phyloP scores from a whole-genome alignment of 768 basidiomycete species.

The Kondoa subrosea region DNA sequence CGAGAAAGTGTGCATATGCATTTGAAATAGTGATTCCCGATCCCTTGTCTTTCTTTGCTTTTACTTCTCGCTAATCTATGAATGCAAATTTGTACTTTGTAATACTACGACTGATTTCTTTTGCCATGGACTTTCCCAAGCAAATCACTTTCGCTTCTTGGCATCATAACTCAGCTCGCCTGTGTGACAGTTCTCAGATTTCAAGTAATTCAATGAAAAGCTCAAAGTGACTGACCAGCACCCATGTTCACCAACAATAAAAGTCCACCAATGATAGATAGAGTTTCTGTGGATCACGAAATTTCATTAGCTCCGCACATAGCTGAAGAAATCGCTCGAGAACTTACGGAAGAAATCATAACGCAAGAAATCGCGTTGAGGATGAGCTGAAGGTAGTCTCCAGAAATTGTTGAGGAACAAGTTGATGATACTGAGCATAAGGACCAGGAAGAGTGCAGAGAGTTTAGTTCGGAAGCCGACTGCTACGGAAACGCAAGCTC shows the following conservation, averaged over 20 bases:
- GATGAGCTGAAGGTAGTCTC: constrained; percentile 78
- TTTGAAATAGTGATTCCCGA: too few relatives aligned
- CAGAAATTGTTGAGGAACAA: constrained; percentile 73
- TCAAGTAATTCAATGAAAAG: constrained; percentile 50
- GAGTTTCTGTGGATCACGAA: constrained; percentile 47
- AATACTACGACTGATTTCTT: too few relatives aligned
- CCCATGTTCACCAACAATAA: constrained; percentile 97
- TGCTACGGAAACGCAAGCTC: constrained; percentile 87
- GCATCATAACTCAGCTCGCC: neutral
- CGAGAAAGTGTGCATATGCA: too few relatives aligned
- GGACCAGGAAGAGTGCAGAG: constrained; percentile 87
- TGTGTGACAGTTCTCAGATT: constrained; percentile 91
- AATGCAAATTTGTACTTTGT: too few relatives aligned
- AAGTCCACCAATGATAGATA: constrained; percentile 94
- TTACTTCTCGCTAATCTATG: too few relatives aligned
- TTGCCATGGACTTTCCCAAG: neutral
- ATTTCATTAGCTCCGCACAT: neutral
- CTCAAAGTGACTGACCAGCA: constrained; percentile 41
- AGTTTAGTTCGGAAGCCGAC: constrained; percentile 99
- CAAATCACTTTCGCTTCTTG: neutral
- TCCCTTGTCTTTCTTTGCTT: too few relatives aligned
- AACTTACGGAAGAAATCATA: neutral
- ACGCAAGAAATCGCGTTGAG: constrained; percentile 85
- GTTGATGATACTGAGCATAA: constrained; percentile 84
- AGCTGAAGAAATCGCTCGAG: constrained; percentile 26